These are phyloP conservation scores for Boletus coccyginus DNA, from an alignment of 768 basidiomycete species.

Conservation along the genomic window DNA sequence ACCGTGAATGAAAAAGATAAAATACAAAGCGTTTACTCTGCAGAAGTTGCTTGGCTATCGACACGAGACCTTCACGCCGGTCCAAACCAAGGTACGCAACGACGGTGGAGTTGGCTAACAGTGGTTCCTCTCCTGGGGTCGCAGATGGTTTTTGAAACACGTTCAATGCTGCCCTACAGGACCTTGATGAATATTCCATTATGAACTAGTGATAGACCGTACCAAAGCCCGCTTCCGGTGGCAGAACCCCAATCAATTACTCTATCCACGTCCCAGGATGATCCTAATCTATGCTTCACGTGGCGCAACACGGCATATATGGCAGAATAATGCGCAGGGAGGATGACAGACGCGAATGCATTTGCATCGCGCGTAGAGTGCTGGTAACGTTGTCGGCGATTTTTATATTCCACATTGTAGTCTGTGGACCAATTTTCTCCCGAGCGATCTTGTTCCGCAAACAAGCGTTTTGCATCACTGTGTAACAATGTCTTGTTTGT, in stretches of 20 bases:
- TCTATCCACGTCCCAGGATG: conserved; percentile 54
- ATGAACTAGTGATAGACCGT: conserved; percentile 16
- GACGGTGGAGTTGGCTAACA: conserved; percentile 50
- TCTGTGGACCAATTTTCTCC: conserved; percentile 50
- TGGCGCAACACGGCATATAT: conserved; percentile 74
- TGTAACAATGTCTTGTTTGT: conserved; percentile 63
- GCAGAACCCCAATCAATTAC: conserved; percentile 86
- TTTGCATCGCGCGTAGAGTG: conserved; percentile 72
- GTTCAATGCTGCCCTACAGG: conserved; percentile 60
- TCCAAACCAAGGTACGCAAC: conserved; percentile 73
- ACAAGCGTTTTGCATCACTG: conserved; percentile 71
- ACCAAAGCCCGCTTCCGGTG: conserved; percentile 85
- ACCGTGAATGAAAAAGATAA: conserved; percentile 1
- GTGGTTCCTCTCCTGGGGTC: conserved; percentile 29
- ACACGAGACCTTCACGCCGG: conserved; percentile 65
- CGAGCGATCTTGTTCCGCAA: conserved; percentile 37
- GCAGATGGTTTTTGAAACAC: conserved; percentile 51
- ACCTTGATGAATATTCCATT: conserved; percentile 10
- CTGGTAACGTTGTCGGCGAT: conserved; percentile 51
- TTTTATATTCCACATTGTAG: conserved; percentile 60
- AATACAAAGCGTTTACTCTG: conserved; percentile 39
- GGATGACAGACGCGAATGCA: conserved; percentile 81
- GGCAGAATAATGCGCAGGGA: conserved; percentile 83
- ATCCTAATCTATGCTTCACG: conserved; percentile 59
- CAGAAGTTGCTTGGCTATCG: conserved; percentile 64